Evolutionary conservation across 768 basidiomycete genomes (phyloP).

Genomic region (Suillus plorans): DNA sequence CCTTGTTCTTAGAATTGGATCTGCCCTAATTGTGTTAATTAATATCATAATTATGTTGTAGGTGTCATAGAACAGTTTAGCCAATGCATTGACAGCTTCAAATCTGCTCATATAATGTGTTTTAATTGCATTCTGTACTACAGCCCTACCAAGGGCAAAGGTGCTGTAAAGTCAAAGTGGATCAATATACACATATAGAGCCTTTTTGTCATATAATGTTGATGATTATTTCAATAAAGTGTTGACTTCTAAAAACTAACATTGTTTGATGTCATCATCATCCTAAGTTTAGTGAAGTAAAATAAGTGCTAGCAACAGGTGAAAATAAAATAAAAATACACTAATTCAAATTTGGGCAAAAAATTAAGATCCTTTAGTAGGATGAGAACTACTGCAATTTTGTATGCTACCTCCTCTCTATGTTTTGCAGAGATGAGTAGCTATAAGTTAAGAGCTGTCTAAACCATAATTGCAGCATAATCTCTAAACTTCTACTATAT

Average conservation of each 20-base stretch:
- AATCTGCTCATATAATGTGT: too few species aligned
- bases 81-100: too few species aligned
- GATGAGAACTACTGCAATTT: background rate
- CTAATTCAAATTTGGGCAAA: background rate
- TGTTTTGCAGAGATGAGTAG: background rate
- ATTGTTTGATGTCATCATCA: background rate
- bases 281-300: background rate
- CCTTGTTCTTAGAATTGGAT: too few species aligned
- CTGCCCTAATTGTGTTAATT: too few species aligned
- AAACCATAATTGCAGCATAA: too few species aligned
- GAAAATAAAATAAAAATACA: background rate
- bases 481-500: too few species aligned
- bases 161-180: background rate
- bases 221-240: background rate
- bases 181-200: background rate
- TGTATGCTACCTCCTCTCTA: background rate
- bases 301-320: background rate
- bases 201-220: background rate
- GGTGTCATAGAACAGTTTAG: too few species aligned
- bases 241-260: background rate
- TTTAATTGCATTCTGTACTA: too few species aligned
- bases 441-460: too few species aligned
- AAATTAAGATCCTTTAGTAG: background rate
- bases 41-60: too few species aligned
- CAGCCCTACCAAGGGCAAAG: background rate